These are phyloP conservation scores for Ceratocystis huliohia DNA, from an alignment of 2,329 filamentous ascomycete species.

Conservation along the genomic window DNA sequence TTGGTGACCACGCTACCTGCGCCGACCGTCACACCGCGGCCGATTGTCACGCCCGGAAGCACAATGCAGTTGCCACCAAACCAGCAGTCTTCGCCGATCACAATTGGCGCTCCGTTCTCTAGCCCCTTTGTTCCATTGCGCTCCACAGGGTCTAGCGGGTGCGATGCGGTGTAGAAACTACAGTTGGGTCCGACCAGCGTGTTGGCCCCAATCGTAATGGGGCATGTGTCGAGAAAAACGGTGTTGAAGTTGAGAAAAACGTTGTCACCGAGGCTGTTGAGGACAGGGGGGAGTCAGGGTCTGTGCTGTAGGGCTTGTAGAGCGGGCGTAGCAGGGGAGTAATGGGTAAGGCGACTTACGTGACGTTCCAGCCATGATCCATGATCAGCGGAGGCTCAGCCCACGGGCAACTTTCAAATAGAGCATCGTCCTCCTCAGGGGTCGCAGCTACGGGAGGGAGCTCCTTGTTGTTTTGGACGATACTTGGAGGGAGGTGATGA, in stretches of 20 bases:
- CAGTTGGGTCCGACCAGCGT: constrained; percentile 72
- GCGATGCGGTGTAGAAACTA: constrained; percentile 59
- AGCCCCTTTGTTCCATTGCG: constrained; percentile 65
- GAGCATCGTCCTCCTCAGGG: constrained; percentile 44
- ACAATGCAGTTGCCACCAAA: constrained; percentile 59
- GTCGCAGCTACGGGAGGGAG: constrained; percentile 45
- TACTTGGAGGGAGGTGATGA: constrained; percentile 27
- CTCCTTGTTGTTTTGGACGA: constrained; percentile 48
- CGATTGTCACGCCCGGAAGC: constrained; percentile 65
- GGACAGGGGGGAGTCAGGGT: neutral
- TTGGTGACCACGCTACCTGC: constrained; percentile 77
- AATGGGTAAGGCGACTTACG: constrained; percentile 27
- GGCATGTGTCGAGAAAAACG: constrained; percentile 64
- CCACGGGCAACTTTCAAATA: constrained; percentile 54
- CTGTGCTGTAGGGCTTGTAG: neutral
- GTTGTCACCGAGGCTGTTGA: constrained; percentile 45
- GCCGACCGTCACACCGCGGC: constrained; percentile 59
- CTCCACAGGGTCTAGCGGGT: constrained; percentile 62
- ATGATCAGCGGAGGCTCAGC: constrained; percentile 56
- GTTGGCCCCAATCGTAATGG: constrained; percentile 60
- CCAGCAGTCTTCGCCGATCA: constrained; percentile 72
- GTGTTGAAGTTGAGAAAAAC: constrained; percentile 66
- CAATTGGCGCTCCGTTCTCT: constrained; percentile 60
- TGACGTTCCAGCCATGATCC: constrained; percentile 69
- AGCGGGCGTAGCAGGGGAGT: too few species aligned